Percentiles rank a stretch among this genome's conserved stretches.
These are phyloP conservation scores for Yamadazyma sp. DNA, from an alignment of 805 yeast species.

Conservation along the genomic window DNA sequence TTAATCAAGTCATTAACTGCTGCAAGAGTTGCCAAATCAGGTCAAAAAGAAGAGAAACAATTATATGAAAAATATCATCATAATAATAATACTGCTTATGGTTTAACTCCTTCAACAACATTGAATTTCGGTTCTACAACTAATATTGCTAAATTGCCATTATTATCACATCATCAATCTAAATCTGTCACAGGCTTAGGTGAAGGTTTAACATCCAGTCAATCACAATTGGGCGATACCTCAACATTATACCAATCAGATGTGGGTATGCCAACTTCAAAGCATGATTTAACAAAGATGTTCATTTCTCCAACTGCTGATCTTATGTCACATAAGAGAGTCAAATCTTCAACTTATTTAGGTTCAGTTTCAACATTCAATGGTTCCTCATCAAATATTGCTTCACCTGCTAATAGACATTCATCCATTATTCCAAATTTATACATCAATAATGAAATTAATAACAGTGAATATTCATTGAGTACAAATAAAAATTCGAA, in stretches of 20 bases:
- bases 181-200: conserved; percentile 17
- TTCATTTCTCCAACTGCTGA: conserved; percentile 82
- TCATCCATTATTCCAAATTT: conserved; percentile 33
- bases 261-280: conserved; percentile 26
- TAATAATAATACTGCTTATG: conserved; percentile 14
- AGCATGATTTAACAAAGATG: conserved; percentile 46
- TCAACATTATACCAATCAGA: conserved; percentile 34
- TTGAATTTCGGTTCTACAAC: conserved; percentile 6
- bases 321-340: conserved; percentile 50
- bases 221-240: conserved; percentile 26
- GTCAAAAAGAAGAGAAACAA: conserved; percentile 31
- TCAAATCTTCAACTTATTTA: conserved; percentile 20
- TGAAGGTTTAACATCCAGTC: conserved; percentile 12
- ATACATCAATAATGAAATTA: conserved; percentile 36
- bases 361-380: conserved; percentile 19
- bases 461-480: conserved; percentile 31
- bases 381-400: conserved; percentile 4
- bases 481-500: conserved; percentile 6
- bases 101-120: conserved; percentile 22
- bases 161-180: conserved; percentile 22
- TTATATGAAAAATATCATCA: conserved; percentile 22
- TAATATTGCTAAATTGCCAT: conserved; percentile 34
- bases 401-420: conserved; percentile 25
- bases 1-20: conserved; percentile 46
- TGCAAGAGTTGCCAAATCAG: conserved; percentile 48